Base-by-base conservation (phyloP, 208 protist genomes). In the Porcisia deanei region DNA sequence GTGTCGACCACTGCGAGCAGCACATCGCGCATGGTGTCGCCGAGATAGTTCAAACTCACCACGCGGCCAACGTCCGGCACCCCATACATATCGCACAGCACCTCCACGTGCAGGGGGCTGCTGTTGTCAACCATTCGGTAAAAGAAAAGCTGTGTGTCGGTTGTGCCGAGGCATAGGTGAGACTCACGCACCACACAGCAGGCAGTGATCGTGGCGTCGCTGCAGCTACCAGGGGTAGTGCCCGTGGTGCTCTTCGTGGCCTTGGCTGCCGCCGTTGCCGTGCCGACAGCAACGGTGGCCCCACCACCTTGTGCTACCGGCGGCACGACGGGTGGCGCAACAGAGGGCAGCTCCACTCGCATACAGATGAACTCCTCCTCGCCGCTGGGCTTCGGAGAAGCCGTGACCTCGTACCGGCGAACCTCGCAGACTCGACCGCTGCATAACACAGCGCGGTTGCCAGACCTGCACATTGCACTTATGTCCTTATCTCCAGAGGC, bases 181-280 rank as follows among this genome's bases (percentile, higher is more conserved):
- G 85, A 85, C 78, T 96, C 92, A 6, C 90, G 90, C 52, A 94
- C 82, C 53, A 94, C 84, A 82, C 92, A 94, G 82, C 92, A 94
- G 7, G 92, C 88, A 8, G 92, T 96, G 73, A 96, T 88, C 59
- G 88, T 92, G 54, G 88, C 73, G 39, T 77, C 65, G 45, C 54
- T 65, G 30, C 58, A 47, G 71, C 57, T 34, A 3, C 58, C 41
- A 73, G 22, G 54, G 39, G 59, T 43, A 71, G 20, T 25, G 59
- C 60, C 39, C 52, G 53, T 57, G 47, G 45, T 41, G 25, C 47
- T 22, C 25, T 57, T 57, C 6, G 16, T 53, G 22, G 25, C 66
- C 7, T 34, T 71, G 47, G 47, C 25, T 57, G 30, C 10, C 45
- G 74, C n/a, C 30, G 54, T 12, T 37, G 73, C 41, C 7, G 52